A percentile compares a stretch with the other conserved stretches of the same genome.
Conservation (phyloP, 805 yeast species). For the Nakazawaea populi region DNA sequence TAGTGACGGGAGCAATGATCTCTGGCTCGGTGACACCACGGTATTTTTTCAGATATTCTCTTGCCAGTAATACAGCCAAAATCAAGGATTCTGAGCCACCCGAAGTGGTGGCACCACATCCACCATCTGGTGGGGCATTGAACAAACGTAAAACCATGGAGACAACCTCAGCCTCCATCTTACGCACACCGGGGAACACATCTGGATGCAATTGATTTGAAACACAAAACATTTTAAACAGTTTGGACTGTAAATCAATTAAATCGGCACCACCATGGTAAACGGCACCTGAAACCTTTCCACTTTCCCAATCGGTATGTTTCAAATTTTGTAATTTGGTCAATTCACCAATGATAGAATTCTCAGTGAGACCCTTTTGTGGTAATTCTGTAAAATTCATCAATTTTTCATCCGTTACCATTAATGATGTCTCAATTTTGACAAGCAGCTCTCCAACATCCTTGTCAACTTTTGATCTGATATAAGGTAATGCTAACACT, state of each 20-base stretch:
- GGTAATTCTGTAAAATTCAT: conserved; percentile 52
- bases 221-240: conserved; percentile 72
- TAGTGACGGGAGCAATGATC: conserved; percentile 80
- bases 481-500: conserved; percentile 42
- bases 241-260: conserved; percentile 65
- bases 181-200: conserved; percentile 92
- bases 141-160: conserved; percentile 80
- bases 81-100: conserved; percentile 96
- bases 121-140: conserved; percentile 74
- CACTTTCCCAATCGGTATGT: conserved; percentile 78
- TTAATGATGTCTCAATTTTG: conserved; percentile 50
- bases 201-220: conserved; percentile 97
- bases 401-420: conserved; percentile 44
- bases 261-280: conserved; percentile 91
- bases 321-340: conserved; percentile 43
- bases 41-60: conserved; percentile 58
- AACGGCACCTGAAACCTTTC: conserved; percentile 91
- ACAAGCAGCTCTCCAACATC: conserved; percentile 47
- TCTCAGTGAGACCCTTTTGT: conserved; percentile 43
- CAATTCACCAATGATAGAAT: conserved; percentile 43
- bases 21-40: conserved; percentile 71
- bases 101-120: conserved; percentile 79
- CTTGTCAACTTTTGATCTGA: conserved; percentile 49
- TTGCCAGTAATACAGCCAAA: conserved; percentile 82
- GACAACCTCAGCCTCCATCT: conserved; percentile 94